These are phyloP conservation scores for Phialophora verrucosa DNA, from an alignment of 2,329 filamentous ascomycete genomes.

Conservation along the genomic window DNA sequence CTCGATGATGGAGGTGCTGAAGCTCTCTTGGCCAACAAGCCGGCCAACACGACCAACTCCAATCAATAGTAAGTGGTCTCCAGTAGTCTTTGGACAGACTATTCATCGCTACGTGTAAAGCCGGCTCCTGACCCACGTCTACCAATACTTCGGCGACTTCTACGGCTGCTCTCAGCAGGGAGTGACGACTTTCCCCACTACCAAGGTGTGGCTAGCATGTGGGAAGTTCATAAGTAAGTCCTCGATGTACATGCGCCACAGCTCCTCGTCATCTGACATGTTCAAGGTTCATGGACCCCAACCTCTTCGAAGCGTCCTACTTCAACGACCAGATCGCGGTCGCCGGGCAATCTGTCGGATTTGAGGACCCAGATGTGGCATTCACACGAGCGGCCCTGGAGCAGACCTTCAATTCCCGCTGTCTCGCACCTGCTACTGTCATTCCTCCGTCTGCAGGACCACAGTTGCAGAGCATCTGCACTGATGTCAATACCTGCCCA, in stretches of 20 bases:
- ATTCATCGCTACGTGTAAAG: constrained; percentile 11
- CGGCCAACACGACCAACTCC: constrained; percentile 57
- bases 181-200: constrained; percentile 57
- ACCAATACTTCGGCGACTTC: constrained; percentile 65
- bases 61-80: constrained; percentile 55
- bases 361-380: constrained; percentile 59
- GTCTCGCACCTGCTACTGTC: constrained; percentile 51
- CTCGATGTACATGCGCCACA: neutral
- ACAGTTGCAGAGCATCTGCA: constrained; percentile 32
- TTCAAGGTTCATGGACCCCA: constrained; percentile 61
- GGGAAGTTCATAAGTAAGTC: constrained; percentile 42
- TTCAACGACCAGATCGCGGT: constrained; percentile 61
- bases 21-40: constrained; percentile 62
- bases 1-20: constrained; percentile 64
- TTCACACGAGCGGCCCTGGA: constrained; percentile 58
- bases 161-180: constrained; percentile 61
- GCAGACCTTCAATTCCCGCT: constrained; percentile 59
- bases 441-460: constrained; percentile 33
- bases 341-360: constrained; percentile 64
- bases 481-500: constrained; percentile 20
- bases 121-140: constrained; percentile 65
- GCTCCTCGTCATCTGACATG: constrained; percentile 1
- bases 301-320: constrained; percentile 59
- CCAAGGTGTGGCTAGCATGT: constrained; percentile 40
- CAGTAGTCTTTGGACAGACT: neutral